Base-by-base conservation (phyloP, 2,329 filamentous ascomycete species). In the Bipolaris sorokiniana region DNA sequence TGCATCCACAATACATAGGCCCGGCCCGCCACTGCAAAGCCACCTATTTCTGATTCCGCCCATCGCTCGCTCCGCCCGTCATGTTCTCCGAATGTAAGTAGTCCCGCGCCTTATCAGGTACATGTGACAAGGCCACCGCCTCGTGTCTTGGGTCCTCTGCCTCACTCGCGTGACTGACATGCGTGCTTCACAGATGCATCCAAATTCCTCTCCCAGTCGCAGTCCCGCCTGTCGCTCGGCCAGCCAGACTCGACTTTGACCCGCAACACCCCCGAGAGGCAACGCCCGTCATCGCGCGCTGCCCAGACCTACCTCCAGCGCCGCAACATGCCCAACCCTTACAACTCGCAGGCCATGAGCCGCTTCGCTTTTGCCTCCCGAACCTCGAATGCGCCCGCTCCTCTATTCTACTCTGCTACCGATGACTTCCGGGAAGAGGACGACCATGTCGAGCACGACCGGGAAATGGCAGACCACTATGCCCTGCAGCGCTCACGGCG, bases 201-300 rank as follows among this genome's bases (percentile, higher is more conserved):
- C 66, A 90, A 89, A 68, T 99, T 99, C 77, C 87, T 99, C 85
- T 97, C 93, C 66, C 95, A 98, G 85, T 97, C 92, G 64, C 93
- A 97, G 82, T 96, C 93, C 60, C 89, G 92, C 62, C 83, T 98
- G 70, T 91, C 90, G 66, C 92, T 79, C 86, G 89, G 74, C 78
- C 85, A 79, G 65, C 74, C 64, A 64, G 77, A 82, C 66, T 70
- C 76, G 77, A 64, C 80, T 77, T 71, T 80, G 78, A 48, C 74
- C 79, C 71, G 82, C 79, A 69, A 81, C 80, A 60, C 77, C 77
- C 64, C 78, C 76, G 67, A 79, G 77, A 64, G 78, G 75, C 61
- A 80, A 76, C 67, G 76, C 65, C 64, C 71, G 15, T 71, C 79
- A 59, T 79, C 81, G 68, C 78, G 83, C 66, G 73, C 81, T 54